A percentile compares a stretch with the other conserved stretches of the same genome.
phyloP scores from a whole-genome alignment of 495 filamentous ascomycete species.

The Talaromyces trachyspermus region DNA sequence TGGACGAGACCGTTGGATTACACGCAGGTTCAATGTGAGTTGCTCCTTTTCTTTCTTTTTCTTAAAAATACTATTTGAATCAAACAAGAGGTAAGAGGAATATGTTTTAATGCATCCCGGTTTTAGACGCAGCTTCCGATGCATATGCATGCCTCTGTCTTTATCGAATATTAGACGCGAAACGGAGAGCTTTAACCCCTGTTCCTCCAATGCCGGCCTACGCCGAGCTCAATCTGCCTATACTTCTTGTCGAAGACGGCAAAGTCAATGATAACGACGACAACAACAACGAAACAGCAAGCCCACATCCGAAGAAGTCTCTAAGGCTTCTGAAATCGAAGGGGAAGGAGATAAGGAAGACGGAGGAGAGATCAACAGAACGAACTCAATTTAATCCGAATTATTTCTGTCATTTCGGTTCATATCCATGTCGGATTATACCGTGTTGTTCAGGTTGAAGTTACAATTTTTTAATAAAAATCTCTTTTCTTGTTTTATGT shows the following conservation, averaged over 20 bases:
- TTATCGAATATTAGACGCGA: constrained; percentile 59
- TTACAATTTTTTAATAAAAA: not conserved
- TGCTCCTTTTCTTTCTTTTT: not conserved
- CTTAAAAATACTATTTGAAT: too few relatives aligned
- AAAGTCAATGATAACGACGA: constrained; percentile 16
- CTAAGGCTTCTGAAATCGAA: not conserved
- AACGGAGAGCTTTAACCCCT: constrained; percentile 56
- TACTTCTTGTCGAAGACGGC: constrained; percentile 40
- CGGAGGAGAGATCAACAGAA: too few relatives aligned
- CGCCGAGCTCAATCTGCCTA: constrained; percentile 58
- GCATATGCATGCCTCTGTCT: constrained; percentile 76
- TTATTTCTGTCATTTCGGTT: too few relatives aligned
- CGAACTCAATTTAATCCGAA: too few relatives aligned
- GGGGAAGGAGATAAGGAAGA: too few relatives aligned
- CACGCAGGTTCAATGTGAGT: constrained; percentile 65
- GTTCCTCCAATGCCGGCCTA: constrained; percentile 59
- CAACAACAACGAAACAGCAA: not conserved
- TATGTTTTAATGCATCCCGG: too few relatives aligned
- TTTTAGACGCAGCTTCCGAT: constrained; percentile 78
- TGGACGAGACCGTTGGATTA: constrained; percentile 57
- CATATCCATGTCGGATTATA: too few relatives aligned
- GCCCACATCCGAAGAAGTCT: not conserved
- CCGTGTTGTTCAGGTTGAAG: too few relatives aligned
- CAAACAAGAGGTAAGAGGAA: too few relatives aligned
- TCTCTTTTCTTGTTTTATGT: not conserved